These are phyloP conservation scores for Phytophthora foliorum DNA, from an alignment of 352 stramenopile species.

Conservation along the genomic window DNA sequence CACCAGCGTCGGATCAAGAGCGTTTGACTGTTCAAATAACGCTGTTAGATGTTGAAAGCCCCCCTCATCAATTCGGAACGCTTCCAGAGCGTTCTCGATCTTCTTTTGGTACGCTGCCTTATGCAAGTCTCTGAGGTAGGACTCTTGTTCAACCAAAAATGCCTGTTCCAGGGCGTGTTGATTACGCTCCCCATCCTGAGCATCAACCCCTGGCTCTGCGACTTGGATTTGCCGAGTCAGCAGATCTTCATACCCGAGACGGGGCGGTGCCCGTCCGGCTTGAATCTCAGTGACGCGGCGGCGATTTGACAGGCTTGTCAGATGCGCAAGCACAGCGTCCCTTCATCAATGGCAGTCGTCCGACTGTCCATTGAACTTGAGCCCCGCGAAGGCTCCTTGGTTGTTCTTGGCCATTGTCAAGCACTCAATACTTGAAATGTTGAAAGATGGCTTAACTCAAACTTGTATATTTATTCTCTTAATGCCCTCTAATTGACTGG, in stretches of 20 bases:
- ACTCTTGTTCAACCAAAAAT: slow-evolving; percentile 15
- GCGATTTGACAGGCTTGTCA: not conserved
- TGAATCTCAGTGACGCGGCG: slow-evolving; percentile 10
- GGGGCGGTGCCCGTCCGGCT: not conserved
- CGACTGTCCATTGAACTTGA: too few relatives aligned
- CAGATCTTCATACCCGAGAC: slow-evolving; percentile 10
- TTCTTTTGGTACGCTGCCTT: too few relatives aligned
- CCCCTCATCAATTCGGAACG: too few relatives aligned
- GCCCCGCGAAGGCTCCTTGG: too few relatives aligned
- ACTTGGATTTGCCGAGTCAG: not conserved
- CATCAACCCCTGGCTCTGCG: not conserved
- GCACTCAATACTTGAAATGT: too few relatives aligned
- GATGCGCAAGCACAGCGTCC: slow-evolving; percentile 2
- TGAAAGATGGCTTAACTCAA: too few relatives aligned
- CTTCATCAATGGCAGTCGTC: slow-evolving; percentile 5
- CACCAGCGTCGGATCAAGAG: too few relatives aligned
- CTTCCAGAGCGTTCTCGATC: too few relatives aligned
- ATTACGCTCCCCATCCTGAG: not conserved
- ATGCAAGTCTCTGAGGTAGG: slow-evolving; percentile 14
- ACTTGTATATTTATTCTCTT: slow-evolving; percentile 11
- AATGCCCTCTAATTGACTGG: slow-evolving; percentile 9
- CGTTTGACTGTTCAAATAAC: too few relatives aligned
- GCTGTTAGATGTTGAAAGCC: too few relatives aligned
- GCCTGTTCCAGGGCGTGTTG: not conserved
- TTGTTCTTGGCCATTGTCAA: too few relatives aligned